These are phyloP conservation scores for Amanita rubescens DNA, from an alignment of 768 basidiomycete genomes.

Conservation along the genomic window DNA sequence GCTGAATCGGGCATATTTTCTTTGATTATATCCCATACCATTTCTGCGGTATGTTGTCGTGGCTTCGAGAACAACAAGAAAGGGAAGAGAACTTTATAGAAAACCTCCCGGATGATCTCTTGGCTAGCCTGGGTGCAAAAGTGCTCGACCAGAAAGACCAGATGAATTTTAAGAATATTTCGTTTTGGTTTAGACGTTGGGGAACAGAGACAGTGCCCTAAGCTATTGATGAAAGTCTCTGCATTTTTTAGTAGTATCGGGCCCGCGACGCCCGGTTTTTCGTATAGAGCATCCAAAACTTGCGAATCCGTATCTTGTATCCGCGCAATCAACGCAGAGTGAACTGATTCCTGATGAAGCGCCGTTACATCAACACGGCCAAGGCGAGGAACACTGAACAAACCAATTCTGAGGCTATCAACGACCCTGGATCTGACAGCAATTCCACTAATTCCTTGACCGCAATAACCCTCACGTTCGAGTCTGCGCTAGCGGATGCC, in stretches of 20 bases:
- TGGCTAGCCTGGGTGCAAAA: constrained; percentile 24
- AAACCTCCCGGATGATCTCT: constrained; percentile 22
- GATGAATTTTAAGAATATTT: constrained; percentile 44
- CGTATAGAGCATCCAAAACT: constrained; percentile 68
- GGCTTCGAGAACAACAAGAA: constrained; percentile 69
- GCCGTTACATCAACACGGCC: not conserved
- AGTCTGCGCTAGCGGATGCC: constrained; percentile 56
- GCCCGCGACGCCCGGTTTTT: constrained; percentile 36
- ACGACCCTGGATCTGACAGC: constrained; percentile 23
- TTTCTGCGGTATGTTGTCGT: constrained; percentile 53
- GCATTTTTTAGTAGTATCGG: constrained; percentile 36
- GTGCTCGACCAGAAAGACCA: constrained; percentile 45
- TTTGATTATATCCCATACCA: constrained; percentile 69
- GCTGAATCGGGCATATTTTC: constrained; percentile 17
- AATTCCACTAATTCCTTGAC: constrained; percentile 45
- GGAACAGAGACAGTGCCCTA: constrained; percentile 29
- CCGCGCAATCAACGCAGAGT: constrained; percentile 60
- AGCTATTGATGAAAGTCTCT: constrained; percentile 36
- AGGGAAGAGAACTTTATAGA: constrained; percentile 59
- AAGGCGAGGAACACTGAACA: constrained; percentile 9
- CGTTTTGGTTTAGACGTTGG: constrained; percentile 41
- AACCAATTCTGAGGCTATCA: constrained; percentile 38
- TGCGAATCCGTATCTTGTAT: constrained; percentile 53
- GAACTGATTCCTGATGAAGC: constrained; percentile 41
- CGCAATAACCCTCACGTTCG: constrained; percentile 49